Evolutionary conservation across 331 rosid genomes (phyloP).

Genomic region (Acacia pycnantha): DNA sequence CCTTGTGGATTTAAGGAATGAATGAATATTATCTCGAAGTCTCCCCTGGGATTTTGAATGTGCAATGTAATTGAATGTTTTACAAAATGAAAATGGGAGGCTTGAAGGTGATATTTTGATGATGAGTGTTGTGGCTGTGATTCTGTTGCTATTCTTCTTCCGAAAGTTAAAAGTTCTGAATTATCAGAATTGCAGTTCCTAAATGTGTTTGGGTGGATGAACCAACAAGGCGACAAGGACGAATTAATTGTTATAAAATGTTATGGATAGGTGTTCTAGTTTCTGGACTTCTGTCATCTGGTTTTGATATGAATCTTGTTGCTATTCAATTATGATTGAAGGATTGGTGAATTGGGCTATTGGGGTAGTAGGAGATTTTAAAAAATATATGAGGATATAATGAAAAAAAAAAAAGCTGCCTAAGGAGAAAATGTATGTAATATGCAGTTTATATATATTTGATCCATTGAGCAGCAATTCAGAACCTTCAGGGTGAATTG

Average conservation of each 20-base stretch:
- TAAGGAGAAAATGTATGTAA: not conserved
- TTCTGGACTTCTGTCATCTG: not conserved
- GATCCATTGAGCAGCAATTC: not conserved
- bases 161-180: slow-evolving; percentile 1
- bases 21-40: not conserved
- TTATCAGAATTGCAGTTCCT: not conserved
- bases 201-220: slow-evolving; percentile 6
- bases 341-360: not conserved
- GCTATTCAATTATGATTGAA: slow-evolving; percentile 14
- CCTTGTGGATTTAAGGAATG: not conserved
- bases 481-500: not conserved
- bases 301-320: not conserved
- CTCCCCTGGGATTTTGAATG: slow-evolving; percentile 1
- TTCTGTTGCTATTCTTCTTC: slow-evolving; percentile 1
- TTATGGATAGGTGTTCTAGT: not conserved
- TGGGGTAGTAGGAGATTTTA: not conserved
- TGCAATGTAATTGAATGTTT: not conserved
- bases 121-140: slow-evolving; percentile 15
- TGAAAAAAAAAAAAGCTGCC: not conserved
- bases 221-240: not conserved
- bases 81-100: not conserved
- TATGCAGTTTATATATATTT: not conserved
- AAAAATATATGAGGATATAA: not conserved
- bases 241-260: not conserved
- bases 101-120: not conserved